Evolutionary conservation across 371 early-diverging fungal genomes (phyloP), one percentile per base, ranked within the genome.

Genomic region (Apophysomyces trapeziformis): DNA sequence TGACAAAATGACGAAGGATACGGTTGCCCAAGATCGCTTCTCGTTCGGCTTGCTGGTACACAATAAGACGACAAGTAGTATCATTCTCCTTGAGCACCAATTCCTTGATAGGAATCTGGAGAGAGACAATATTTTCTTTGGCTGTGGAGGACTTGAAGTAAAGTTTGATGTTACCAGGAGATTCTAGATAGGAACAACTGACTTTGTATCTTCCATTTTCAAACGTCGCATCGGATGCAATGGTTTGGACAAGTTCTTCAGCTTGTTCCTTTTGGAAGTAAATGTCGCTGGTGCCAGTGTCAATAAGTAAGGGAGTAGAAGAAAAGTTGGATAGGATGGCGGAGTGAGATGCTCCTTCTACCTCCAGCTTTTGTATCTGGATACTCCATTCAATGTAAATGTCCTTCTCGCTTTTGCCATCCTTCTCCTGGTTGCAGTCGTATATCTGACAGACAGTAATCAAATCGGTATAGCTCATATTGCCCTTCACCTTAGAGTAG

Each of bases 241-340:
- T 68, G 0, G 59, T 35, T 1, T 37, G 58, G 4, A 76, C 77
- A 7, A 83, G 18, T 7, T 72, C 67, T 4, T 63, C 35, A 8
- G 78, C 77, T 13, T 75, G 47, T 6, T 59, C 41, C 0, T 13
- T 35, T 8, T 78, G 80, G 5, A 83, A 57, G 32, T 80, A 80
- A 66, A 78, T 75, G 38, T 70, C 75, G 36, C 76, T 72, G 9
- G 76, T 74, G 2, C 79, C 79, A 7, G 74, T 70, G 47, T 79
- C 79, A 50, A 79, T 71, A n/a, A 76, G 41, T 1, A 41, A 41
- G 13, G 41, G 41, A 41, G 13, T 11, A 11, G 41, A 13, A 13
- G 8, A 11, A 11, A 11, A 8, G 41, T 13, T 13, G 41, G 8
- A 11, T 41, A 41, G 41, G 11, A 41, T 11, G 8, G 11, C 11